These are phyloP conservation scores for Fusarium oligoseptatum DNA, from an alignment of 2,329 filamentous ascomycete species.

Conservation along the genomic window DNA sequence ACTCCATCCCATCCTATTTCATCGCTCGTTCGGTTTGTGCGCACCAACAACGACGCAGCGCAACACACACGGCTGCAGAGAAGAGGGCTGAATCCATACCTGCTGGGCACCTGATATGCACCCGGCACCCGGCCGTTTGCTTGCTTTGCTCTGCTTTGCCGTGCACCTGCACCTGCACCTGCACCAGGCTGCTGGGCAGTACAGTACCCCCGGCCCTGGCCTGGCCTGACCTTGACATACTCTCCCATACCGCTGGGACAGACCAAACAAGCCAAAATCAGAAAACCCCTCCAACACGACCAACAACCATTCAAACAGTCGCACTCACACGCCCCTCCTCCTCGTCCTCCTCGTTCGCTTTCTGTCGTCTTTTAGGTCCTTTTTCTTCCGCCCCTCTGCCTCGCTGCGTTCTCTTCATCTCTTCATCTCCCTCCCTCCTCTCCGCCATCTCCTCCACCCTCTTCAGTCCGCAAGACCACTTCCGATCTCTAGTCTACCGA, in stretches of 20 bases:
- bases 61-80: neutral
- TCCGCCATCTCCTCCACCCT: neutral
- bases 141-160: constrained; percentile 12
- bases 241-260: constrained; percentile 42
- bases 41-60: neutral
- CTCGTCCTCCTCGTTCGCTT: constrained; percentile 6
- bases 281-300: constrained; percentile 9
- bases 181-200: constrained; percentile 15
- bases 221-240: constrained; percentile 41
- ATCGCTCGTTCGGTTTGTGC: neutral
- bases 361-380: neutral
- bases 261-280: constrained; percentile 22
- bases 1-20: neutral
- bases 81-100: neutral
- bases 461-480: neutral
- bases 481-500: constrained; percentile 2
- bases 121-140: neutral
- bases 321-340: constrained; percentile 19
- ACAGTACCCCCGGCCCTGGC: constrained; percentile 27
- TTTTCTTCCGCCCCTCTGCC: constrained; percentile 2
- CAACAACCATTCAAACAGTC: constrained; percentile 16
- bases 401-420: neutral
- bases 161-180: constrained; percentile 7
- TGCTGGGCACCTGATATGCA: neutral
- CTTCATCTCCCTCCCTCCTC: neutral